Evolutionary conservation across 2,329 filamentous ascomycete species (phyloP).

Genomic region (Magnaporthales sp.): DNA sequence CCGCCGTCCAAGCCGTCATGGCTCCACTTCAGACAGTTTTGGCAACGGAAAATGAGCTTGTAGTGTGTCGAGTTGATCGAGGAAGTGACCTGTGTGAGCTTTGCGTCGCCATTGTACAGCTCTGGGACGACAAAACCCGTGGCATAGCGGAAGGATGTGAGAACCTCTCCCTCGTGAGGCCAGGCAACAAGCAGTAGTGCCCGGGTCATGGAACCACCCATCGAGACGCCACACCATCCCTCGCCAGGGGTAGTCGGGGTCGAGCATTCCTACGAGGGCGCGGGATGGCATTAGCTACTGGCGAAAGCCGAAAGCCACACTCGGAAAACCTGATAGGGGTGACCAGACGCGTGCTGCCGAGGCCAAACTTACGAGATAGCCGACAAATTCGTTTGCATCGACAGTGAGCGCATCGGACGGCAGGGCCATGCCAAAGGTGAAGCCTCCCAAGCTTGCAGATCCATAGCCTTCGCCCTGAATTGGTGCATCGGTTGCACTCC

Average conservation of each 20-base stretch:
- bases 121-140: constrained; percentile 45
- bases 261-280: constrained; percentile 30
- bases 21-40: constrained; percentile 39
- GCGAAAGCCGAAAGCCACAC: too few species aligned
- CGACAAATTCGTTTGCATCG: constrained; percentile 42
- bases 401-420: constrained; percentile 31
- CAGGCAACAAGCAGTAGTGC: constrained; percentile 44
- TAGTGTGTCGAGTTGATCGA: constrained; percentile 46
- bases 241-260: constrained; percentile 32
- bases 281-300: too few species aligned
- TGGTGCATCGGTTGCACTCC: constrained; percentile 26
- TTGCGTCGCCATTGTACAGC: constrained; percentile 48
- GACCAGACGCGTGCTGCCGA: not conserved
- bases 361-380: constrained; percentile 34
- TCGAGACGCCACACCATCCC: constrained; percentile 44
- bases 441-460: constrained; percentile 17
- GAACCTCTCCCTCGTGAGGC: constrained; percentile 35
- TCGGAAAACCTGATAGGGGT: not conserved
- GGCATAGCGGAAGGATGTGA: constrained; percentile 43
- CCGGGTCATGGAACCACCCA: constrained; percentile 44
- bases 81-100: constrained; percentile 44
- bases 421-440: constrained; percentile 41
- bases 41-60: constrained; percentile 50
- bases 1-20: constrained; percentile 32
- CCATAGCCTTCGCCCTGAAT: constrained; percentile 22